These are phyloP conservation scores for Tetragonia tetragonoides DNA, from an alignment of 148 eudicot genomes.

Conservation along the genomic window DNA sequence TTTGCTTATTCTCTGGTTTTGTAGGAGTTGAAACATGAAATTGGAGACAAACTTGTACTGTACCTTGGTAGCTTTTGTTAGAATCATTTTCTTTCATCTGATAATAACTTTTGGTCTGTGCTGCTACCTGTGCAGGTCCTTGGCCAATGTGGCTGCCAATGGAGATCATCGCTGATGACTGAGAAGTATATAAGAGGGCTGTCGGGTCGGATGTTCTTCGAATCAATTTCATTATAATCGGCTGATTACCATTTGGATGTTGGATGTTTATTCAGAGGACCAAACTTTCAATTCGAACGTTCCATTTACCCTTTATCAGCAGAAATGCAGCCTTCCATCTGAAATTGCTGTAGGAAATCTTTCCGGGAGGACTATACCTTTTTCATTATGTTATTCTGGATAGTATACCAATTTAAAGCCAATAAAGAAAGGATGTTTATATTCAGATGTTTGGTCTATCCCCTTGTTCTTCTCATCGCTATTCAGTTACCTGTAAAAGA, in stretches of 20 bases:
- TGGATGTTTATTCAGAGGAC: conserved; percentile 20
- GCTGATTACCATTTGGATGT: conserved; percentile 12
- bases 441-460: not conserved
- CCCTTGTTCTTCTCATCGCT: not conserved
- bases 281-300: conserved; percentile 9
- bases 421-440: conserved; percentile 24
- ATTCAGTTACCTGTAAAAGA: no score
- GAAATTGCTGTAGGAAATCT: conserved; percentile 6
- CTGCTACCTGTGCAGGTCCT: conserved; percentile 11
- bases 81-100: not conserved
- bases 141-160: conserved; percentile 17
- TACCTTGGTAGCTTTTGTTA: no score
- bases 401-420: conserved; percentile 13
- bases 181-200: not conserved
- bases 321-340: conserved; percentile 10
- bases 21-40: no score
- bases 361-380: conserved; percentile 7
- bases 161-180: conserved; percentile 35
- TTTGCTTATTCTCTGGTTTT: no score
- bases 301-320: not conserved
- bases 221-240: conserved; percentile 15
- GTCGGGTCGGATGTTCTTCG: conserved; percentile 9
- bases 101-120: not conserved
- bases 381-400: conserved; percentile 16
- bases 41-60: no score